phyloP scores from a whole-genome alignment of 306 rosid species.

The Prosopis cineraria region DNA sequence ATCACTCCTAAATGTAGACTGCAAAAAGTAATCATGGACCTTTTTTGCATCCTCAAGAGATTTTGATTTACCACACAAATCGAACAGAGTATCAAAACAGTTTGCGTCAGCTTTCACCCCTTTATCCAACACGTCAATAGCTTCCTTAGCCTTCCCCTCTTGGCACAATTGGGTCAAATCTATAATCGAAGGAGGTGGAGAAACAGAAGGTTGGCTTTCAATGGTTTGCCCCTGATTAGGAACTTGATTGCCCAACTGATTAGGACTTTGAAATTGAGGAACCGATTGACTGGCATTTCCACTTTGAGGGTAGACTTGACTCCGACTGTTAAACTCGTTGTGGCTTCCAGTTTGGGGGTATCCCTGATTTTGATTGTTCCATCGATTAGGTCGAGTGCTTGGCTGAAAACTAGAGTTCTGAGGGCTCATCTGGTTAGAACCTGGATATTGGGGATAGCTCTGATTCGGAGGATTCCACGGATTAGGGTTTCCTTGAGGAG shows the following conservation, averaged over 20 bases:
- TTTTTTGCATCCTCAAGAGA: constrained; percentile 73
- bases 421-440: constrained; percentile 29
- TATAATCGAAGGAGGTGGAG: constrained; percentile 40
- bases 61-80: constrained; percentile 55
- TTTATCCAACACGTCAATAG: constrained; percentile 33
- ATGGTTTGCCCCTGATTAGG: constrained; percentile 27
- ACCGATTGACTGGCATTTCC: constrained; percentile 33
- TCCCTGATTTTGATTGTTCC: constrained; percentile 41
- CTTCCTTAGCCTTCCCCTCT: constrained; percentile 72
- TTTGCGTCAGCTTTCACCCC: background rate
- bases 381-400: constrained; percentile 41
- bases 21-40: constrained; percentile 79
- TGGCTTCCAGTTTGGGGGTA: constrained; percentile 34
- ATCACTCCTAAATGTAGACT: constrained; percentile 71
- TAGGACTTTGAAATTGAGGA: constrained; percentile 34
- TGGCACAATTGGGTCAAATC: constrained; percentile 62
- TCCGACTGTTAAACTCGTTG: constrained; percentile 40
- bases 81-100: constrained; percentile 45
- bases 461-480: constrained; percentile 40
- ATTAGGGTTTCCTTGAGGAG: constrained; percentile 34
- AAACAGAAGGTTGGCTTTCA: constrained; percentile 33
- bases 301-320: constrained; percentile 33
- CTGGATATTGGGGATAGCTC: constrained; percentile 14
- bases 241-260: constrained; percentile 46
- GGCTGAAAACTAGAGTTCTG: constrained; percentile 32